A percentile compares a stretch with the other conserved stretches of the same genome.
Conservation (phyloP, 2,329 filamentous ascomycete genomes). For the Exophiala sp. region DNA sequence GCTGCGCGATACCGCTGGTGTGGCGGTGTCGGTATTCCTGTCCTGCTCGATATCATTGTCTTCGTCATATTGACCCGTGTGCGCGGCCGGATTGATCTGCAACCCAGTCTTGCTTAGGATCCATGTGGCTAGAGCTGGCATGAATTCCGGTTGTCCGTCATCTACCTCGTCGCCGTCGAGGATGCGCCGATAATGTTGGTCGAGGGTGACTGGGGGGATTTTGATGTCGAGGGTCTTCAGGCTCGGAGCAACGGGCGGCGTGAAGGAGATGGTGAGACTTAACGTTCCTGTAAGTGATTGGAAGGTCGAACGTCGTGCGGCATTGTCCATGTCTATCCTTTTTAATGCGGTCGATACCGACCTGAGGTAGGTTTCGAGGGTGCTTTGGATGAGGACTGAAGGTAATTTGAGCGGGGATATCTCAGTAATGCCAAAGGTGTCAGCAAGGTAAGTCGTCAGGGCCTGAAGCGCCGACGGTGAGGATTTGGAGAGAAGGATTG, state of each 20-base stretch:
- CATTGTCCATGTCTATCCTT: background rate
- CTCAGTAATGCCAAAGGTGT: conserved; percentile 13
- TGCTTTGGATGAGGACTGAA: conserved; percentile 11
- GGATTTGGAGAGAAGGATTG: conserved; percentile 19
- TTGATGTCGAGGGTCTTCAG: conserved; percentile 24
- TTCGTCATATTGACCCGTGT: background rate
- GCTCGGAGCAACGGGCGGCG: conserved; percentile 18
- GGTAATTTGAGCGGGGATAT: conserved; percentile 19
- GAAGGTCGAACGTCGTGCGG: conserved; percentile 2
- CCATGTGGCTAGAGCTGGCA: conserved; percentile 9
- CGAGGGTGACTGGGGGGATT: conserved; percentile 15
- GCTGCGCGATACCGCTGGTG: background rate
- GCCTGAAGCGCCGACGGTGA: conserved; percentile 10
- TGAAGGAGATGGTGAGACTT: conserved; percentile 22
- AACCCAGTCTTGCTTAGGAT: conserved; percentile 16
- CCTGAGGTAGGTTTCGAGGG: conserved; percentile 13
- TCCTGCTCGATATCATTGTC: background rate
- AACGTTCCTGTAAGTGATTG: conserved; percentile 17
- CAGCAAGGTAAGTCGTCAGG: conserved; percentile 12
- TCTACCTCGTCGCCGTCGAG: background rate
- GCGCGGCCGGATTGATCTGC: conserved; percentile 1
- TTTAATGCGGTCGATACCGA: conserved; percentile 3
- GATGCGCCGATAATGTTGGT: background rate
- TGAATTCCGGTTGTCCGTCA: conserved; percentile 2
- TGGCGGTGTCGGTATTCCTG: background rate